Percentiles rank a stretch among this genome's conserved stretches.
These are phyloP conservation scores for Fusarium veterinarium DNA, from an alignment of 2,329 filamentous ascomycete species.

Conservation along the genomic window DNA sequence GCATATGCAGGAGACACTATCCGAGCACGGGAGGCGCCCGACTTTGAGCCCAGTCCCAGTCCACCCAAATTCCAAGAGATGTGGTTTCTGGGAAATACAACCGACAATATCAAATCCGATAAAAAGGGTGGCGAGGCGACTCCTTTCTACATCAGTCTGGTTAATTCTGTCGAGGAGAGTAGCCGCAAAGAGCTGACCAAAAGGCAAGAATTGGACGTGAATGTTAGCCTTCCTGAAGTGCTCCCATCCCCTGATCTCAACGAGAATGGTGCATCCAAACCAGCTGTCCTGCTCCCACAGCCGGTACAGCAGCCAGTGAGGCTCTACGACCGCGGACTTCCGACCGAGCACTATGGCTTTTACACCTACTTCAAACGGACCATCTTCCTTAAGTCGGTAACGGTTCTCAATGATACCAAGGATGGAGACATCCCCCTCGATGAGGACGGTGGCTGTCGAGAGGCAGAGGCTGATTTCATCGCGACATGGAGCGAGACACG, in stretches of 20 bases:
- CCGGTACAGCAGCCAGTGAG: slow-evolving; percentile 81
- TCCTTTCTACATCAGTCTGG: slow-evolving; percentile 86
- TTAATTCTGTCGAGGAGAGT: slow-evolving; percentile 59
- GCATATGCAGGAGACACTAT: slow-evolving; percentile 41
- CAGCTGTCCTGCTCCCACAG: slow-evolving; percentile 77
- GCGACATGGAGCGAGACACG: slow-evolving; percentile 71
- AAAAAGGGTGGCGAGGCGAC: slow-evolving; percentile 86
- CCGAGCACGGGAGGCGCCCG: slow-evolving; percentile 28
- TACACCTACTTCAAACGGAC: slow-evolving; percentile 92
- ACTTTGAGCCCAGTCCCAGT: slow-evolving; percentile 64
- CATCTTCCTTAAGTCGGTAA: slow-evolving; percentile 78
- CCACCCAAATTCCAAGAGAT: slow-evolving; percentile 76
- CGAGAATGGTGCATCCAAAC: slow-evolving; percentile 76
- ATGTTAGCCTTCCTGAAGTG: slow-evolving; percentile 50
- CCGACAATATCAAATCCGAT: slow-evolving; percentile 74
- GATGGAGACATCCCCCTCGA: slow-evolving; percentile 60
- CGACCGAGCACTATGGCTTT: slow-evolving; percentile 91
- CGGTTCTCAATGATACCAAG: slow-evolving; percentile 58
- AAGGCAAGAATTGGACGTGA: slow-evolving; percentile 37
- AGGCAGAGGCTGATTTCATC: slow-evolving; percentile 65
- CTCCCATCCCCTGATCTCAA: slow-evolving; percentile 74
- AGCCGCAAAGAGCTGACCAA: slow-evolving; percentile 43
- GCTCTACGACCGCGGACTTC: slow-evolving; percentile 83
- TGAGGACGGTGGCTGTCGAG: slow-evolving; percentile 64
- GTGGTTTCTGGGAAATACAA: slow-evolving; percentile 85